phyloP scores from a whole-genome alignment of 768 basidiomycete species.

The Lactarius sanguifluus region DNA sequence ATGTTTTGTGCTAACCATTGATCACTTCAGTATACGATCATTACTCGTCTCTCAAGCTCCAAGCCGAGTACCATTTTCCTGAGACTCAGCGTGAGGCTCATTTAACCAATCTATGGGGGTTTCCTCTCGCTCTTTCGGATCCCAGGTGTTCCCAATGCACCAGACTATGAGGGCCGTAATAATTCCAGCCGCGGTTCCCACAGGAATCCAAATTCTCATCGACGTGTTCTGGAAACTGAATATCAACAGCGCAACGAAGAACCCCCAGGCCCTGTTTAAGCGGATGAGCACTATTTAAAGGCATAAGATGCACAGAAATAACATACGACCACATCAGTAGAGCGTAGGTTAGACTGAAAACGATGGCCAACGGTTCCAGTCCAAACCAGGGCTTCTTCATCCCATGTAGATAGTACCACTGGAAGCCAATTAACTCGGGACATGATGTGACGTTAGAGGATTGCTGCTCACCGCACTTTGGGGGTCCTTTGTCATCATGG shows the following conservation, averaged over 20 bases:
- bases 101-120: background rate
- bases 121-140: background rate
- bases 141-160: conserved; percentile 15
- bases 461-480: conserved; percentile 12
- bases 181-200: conserved; percentile 1
- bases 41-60: background rate
- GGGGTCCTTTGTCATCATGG: conserved; percentile 39
- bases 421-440: conserved; percentile 15
- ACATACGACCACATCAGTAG: conserved; percentile 61
- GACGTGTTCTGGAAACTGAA: conserved; percentile 6
- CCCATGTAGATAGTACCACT: conserved; percentile 32
- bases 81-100: too few species aligned
- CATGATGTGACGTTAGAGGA: conserved; percentile 15
- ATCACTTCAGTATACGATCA: background rate
- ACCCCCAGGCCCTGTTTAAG: conserved; percentile 39
- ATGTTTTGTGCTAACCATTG: background rate
- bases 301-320: background rate
- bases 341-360: conserved; percentile 56
- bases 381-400: conserved; percentile 37
- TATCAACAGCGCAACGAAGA: conserved; percentile 40
- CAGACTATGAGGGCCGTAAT: conserved; percentile 5
- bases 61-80: background rate
- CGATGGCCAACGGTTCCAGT: conserved; percentile 50
- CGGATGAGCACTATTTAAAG: background rate
- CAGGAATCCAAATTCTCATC: background rate